phyloP scores from a whole-genome alignment of 2,329 filamentous ascomycete genomes.

The Venturia pyrina region DNA sequence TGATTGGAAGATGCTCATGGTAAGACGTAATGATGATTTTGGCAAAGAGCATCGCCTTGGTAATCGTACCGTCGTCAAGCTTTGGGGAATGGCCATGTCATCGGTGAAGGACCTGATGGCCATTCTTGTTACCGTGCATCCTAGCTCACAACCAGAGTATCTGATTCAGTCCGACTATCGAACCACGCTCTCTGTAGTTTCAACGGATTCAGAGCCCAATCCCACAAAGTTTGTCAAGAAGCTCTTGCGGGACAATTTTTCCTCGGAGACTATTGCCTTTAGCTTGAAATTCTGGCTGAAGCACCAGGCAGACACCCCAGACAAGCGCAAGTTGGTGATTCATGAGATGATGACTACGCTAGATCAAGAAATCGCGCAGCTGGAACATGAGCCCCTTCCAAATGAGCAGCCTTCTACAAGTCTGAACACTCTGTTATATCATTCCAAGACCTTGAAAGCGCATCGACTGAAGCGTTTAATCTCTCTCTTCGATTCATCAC shows the following conservation, averaged over 20 bases:
- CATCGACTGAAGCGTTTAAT: background rate
- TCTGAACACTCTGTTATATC: background rate
- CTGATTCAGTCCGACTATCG: slow-evolving; percentile 37
- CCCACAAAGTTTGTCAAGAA: background rate
- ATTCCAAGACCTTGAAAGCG: background rate
- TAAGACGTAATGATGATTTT: slow-evolving; percentile 31
- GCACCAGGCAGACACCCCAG: background rate
- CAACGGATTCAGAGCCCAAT: background rate
- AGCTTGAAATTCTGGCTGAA: slow-evolving; percentile 8
- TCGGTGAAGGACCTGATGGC: slow-evolving; percentile 39
- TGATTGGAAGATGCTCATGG: slow-evolving; percentile 32
- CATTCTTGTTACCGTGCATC: slow-evolving; percentile 42
- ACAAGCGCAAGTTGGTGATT: background rate
- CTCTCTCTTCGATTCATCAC: background rate
- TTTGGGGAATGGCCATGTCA: slow-evolving; percentile 43
- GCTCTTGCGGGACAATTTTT: slow-evolving; percentile 15
- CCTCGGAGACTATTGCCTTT: background rate
- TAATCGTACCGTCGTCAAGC: slow-evolving; percentile 38
- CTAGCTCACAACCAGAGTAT: slow-evolving; percentile 49
- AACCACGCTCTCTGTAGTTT: slow-evolving; percentile 23
- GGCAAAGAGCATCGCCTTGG: slow-evolving; percentile 40
- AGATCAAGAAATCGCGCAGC: background rate
- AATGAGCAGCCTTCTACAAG: background rate
- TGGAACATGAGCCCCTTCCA: background rate
- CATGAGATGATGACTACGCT: background rate